Evolutionary conservation across 306 rosid genomes (phyloP).

Genomic region (Medicago arabica): DNA sequence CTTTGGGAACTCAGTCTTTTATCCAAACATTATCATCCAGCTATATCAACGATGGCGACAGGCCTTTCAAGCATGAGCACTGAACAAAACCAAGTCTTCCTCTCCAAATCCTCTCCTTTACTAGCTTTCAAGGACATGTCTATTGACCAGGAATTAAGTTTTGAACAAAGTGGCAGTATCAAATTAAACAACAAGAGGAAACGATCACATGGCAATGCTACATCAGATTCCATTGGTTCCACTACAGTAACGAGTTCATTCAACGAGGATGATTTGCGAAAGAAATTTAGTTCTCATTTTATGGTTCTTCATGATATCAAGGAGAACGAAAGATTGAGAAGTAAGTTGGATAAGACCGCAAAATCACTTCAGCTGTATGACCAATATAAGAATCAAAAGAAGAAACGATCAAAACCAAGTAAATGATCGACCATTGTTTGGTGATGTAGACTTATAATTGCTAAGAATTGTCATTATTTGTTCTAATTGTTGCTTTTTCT

Average conservation of each 20-base stretch:
- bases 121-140: slow-evolving; percentile 80
- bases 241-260: slow-evolving; percentile 40
- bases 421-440: slow-evolving; percentile 18
- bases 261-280: slow-evolving; percentile 61
- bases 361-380: slow-evolving; percentile 63
- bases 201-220: slow-evolving; percentile 45
- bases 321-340: slow-evolving; percentile 77
- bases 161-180: slow-evolving; percentile 45
- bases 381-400: slow-evolving; percentile 72
- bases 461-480: slow-evolving; percentile 5
- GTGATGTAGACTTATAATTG: slow-evolving; percentile 7
- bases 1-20: slow-evolving; percentile 94
- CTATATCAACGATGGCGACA: slow-evolving; percentile 69
- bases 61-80: slow-evolving; percentile 64
- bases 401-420: slow-evolving; percentile 41
- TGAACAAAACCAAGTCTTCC: slow-evolving; percentile 65
- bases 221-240: slow-evolving; percentile 41
- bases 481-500: background rate
- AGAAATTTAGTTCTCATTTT: slow-evolving; percentile 70
- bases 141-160: slow-evolving; percentile 61
- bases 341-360: slow-evolving; percentile 60
- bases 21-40: slow-evolving; percentile 78
- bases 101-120: slow-evolving; percentile 67
- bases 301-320: slow-evolving; percentile 68
- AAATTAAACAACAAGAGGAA: slow-evolving; percentile 63